Evolutionary conservation across 192 early-diverging fungal genomes (phyloP), one percentile per base, ranked within the genome.

Genomic region (Backusella sp.): DNA sequence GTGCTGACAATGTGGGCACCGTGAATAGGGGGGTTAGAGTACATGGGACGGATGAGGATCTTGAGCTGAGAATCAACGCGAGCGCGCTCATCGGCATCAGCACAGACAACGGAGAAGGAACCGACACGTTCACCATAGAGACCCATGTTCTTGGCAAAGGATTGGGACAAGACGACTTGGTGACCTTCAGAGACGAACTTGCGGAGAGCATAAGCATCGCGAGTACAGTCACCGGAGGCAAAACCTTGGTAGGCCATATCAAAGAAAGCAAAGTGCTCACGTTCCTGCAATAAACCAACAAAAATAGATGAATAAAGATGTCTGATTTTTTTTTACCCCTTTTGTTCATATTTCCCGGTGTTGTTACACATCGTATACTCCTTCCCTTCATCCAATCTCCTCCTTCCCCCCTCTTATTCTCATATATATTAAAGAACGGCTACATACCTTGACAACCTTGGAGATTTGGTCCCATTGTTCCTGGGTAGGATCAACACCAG

Each of bases 191-290:
- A 85, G n/a, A 96, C 93, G 85, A 99, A 99, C 79, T 93, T 88
- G 73, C 98, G 95, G 74, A 99, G 82, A 66, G 97, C 96, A 75
- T 93, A 94, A 9, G 98, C 97, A 83, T 99, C 98, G 74, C 88
- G 86, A 85, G 88, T 85, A 52, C 90, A 90, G 83, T 93, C 87
- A 73, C 98, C 98, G 7, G 96, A 97, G 19, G 98, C 98, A 80
- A 99, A 99, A 41, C 98, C 98, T 89, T 99, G 97, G 89, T 99
- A 99, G 28, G 98, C 98, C 94, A 96, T 97, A 83, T 99, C 98
- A 73, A 99, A 99, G 91, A 98, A 99, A 49, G 92, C 85, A 71
- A 97, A 89, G 87, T 97, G 96, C 19, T 90, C 86, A 77, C 87
- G 81, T 19, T 91, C 90, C 88, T 84, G 66, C 17, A 42, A n/a